phyloP scores from a whole-genome alignment of 306 rosid genomes.

The Cucurbita argyrosperma region DNA sequence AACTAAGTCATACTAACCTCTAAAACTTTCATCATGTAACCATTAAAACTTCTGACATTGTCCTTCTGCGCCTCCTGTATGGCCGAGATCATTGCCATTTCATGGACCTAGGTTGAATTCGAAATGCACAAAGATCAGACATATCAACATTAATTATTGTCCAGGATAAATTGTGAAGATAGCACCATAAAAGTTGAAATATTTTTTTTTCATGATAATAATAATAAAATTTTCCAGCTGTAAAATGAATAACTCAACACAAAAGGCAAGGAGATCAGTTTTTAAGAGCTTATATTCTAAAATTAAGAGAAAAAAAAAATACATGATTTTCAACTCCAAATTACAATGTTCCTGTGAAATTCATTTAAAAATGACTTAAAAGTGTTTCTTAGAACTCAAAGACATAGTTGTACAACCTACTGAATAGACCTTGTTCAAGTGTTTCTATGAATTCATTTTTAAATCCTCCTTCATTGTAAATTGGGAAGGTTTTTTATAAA shows the following conservation, averaged over 20 bases:
- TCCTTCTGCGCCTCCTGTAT: conserved; percentile 97
- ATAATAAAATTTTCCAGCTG: neutral
- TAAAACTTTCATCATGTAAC: conserved; percentile 83
- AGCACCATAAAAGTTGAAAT: neutral
- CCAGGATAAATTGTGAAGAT: neutral
- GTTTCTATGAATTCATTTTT: neutral
- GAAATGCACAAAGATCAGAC: conserved; percentile 3
- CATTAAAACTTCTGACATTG: conserved; percentile 82
- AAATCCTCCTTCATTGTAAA: too few species aligned
- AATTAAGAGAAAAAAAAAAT: neutral
- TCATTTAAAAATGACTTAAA: neutral
- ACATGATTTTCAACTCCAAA: neutral
- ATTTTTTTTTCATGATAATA: neutral
- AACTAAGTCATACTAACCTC: conserved; percentile 49
- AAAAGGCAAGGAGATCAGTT: neutral
- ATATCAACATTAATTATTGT: conserved; percentile 6
- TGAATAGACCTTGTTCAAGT: neutral
- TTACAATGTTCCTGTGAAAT: neutral
- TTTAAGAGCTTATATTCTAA: neutral
- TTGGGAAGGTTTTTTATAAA: too few species aligned
- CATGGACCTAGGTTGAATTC: conserved; percentile 59
- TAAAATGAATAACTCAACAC: neutral
- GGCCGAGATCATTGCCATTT: conserved; percentile 95
- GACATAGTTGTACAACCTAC: neutral
- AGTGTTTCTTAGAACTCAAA: neutral